These are phyloP conservation scores for Ganoderma leucocontextum DNA, from an alignment of 1,284 basidiomycete species.

Conservation along the genomic window DNA sequence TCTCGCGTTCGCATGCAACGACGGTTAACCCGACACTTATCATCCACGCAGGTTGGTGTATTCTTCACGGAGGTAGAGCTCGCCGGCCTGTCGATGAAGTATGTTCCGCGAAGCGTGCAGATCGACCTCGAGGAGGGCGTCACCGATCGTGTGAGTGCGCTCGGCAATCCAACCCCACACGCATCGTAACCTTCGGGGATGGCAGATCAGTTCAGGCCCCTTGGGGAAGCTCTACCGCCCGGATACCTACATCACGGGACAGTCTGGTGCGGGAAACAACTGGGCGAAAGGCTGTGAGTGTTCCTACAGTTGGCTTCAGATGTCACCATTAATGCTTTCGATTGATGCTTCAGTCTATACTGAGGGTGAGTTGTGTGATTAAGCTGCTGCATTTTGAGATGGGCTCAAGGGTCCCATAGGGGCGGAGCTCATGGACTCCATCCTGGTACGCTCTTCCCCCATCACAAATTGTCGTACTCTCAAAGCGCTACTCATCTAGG, in stretches of 20 bases:
- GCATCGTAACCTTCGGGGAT: not conserved
- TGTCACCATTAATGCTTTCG: not conserved
- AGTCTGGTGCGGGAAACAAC: slow-evolving; percentile 90
- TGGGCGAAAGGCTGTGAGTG: slow-evolving; percentile 90
- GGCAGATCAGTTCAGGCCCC: slow-evolving; percentile 70
- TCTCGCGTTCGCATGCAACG: not conserved
- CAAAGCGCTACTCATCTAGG: slow-evolving; percentile 47
- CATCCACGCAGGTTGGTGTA: slow-evolving; percentile 63
- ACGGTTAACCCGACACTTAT: not conserved
- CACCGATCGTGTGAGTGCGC: slow-evolving; percentile 70
- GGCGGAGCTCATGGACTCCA: slow-evolving; percentile 90
- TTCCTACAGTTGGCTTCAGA: not conserved
- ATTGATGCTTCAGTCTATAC: slow-evolving; percentile 71
- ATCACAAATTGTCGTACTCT: not conserved
- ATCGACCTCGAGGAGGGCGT: slow-evolving; percentile 94
- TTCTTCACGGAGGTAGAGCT: slow-evolving; percentile 74
- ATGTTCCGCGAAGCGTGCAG: slow-evolving; percentile 94
- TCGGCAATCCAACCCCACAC: not conserved
- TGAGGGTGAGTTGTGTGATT: slow-evolving; percentile 62
- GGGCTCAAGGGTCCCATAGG: slow-evolving; percentile 50
- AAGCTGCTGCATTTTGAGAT: not conserved
- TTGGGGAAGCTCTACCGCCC: slow-evolving; percentile 86
- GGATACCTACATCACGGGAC: slow-evolving; percentile 84
- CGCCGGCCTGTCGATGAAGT: slow-evolving; percentile 60
- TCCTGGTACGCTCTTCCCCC: slow-evolving; percentile 61